Percentiles rank a stretch among this genome's conserved stretches.
phyloP scores from a whole-genome alignment of 164 flowering plant species.

The Hamamelis virginiana region DNA sequence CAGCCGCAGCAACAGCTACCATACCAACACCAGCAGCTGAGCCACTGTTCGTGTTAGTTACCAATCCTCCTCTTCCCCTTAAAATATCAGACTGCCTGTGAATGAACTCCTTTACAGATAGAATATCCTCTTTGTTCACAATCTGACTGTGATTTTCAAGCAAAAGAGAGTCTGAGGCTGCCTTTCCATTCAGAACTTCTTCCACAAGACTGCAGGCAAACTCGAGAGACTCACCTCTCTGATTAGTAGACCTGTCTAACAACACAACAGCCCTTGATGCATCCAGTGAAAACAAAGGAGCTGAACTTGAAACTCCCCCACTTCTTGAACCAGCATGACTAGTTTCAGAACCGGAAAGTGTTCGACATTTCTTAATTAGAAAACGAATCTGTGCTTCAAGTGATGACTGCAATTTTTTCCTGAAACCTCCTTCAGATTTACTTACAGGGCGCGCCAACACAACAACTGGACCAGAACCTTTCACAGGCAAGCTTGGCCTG shows the following conservation, averaged over 20 bases:
- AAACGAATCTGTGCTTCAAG: constrained; percentile 87
- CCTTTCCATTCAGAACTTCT: constrained; percentile 64
- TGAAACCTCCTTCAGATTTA: constrained; percentile 65
- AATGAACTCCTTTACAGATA: constrained; percentile 73
- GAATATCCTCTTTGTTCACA: constrained; percentile 59
- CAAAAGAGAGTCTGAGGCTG: constrained; percentile 65
- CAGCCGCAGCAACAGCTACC: constrained; percentile 93
- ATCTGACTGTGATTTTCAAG: constrained; percentile 63
- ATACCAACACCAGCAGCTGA: constrained; percentile 83
- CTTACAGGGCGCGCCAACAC: constrained; percentile 73
- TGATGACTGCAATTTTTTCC: constrained; percentile 81
- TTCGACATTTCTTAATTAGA: constrained; percentile 75
- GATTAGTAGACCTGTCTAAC: constrained; percentile 52
- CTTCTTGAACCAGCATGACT: constrained; percentile 62
- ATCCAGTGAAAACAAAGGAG: constrained; percentile 82
- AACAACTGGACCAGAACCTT: constrained; percentile 74
- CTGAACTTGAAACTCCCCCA: constrained; percentile 41
- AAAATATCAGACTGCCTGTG: constrained; percentile 66
- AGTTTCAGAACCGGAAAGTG: constrained; percentile 58
- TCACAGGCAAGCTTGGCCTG: constrained; percentile 50
- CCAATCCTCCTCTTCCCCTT: constrained; percentile 76
- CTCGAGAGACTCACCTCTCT: constrained; percentile 71
- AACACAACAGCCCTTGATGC: constrained; percentile 71
- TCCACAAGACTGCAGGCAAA: constrained; percentile 67
- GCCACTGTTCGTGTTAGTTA: constrained; percentile 52